Evolutionary conservation across 2,329 filamentous ascomycete genomes (phyloP).

Genomic region (Colletotrichum phormii): DNA sequence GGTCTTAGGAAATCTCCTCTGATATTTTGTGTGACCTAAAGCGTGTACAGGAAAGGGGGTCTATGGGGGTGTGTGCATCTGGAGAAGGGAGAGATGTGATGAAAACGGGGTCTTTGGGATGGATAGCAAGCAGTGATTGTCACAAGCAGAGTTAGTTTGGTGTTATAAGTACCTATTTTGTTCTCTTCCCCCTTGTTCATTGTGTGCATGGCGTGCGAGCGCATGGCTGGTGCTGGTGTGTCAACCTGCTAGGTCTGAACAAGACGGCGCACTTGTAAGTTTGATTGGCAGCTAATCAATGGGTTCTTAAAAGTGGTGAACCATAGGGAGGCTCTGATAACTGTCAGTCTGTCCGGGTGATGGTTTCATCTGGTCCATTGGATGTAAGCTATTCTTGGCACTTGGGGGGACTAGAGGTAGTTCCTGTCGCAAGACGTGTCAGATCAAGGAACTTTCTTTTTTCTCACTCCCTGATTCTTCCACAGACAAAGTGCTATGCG

Average conservation of each 20-base stretch:
- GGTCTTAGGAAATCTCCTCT: constrained; percentile 57
- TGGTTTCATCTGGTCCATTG: constrained; percentile 5
- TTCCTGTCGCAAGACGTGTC: not conserved
- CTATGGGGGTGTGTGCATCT: not conserved
- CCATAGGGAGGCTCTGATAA: not conserved
- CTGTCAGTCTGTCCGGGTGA: not conserved
- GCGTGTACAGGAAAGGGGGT: not conserved
- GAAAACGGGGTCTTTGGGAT: constrained; percentile 28
- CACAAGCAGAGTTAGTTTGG: constrained; percentile 32
- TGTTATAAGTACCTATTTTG: constrained; percentile 20
- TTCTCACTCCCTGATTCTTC: not conserved
- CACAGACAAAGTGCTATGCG: not conserved
- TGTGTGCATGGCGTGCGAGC: not conserved
- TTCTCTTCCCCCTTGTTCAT: not conserved
- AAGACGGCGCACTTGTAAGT: not conserved
- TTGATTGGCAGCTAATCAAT: not conserved
- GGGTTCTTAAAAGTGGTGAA: not conserved
- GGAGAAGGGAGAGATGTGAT: constrained; percentile 22
- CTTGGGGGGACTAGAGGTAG: not conserved
- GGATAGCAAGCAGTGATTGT: constrained; percentile 37
- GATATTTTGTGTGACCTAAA: constrained; percentile 8
- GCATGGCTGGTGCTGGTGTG: not conserved
- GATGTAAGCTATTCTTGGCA: not conserved
- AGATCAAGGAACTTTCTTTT: not conserved
- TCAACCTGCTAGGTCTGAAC: too few species aligned